These are phyloP conservation scores for Claviceps citrina DNA, from an alignment of 2,329 filamentous ascomycete species.

Conservation along the genomic window DNA sequence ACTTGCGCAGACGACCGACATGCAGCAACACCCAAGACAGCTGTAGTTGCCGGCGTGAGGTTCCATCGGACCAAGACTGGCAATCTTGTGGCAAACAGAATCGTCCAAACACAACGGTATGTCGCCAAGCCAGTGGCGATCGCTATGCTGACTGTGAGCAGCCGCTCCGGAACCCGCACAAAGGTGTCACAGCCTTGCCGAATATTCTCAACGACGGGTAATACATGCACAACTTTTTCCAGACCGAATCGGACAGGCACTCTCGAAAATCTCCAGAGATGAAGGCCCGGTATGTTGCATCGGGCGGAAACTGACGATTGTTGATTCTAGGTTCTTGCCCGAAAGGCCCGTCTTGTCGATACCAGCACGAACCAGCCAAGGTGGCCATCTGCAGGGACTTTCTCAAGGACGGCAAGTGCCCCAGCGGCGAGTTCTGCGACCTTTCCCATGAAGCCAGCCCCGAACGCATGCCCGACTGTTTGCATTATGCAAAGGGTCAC, in stretches of 20 bases:
- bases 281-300: constrained; percentile 21
- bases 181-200: constrained; percentile 64
- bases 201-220: constrained; percentile 54
- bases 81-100: constrained; percentile 65
- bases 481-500: constrained; percentile 79
- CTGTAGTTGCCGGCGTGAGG: constrained; percentile 58
- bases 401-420: constrained; percentile 64
- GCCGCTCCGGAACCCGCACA: constrained; percentile 39
- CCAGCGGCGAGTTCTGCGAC: constrained; percentile 66
- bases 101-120: constrained; percentile 64
- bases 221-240: constrained; percentile 31
- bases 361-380: constrained; percentile 69
- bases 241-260: constrained; percentile 9
- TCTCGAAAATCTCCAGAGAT: constrained; percentile 9
- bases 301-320: constrained; percentile 29
- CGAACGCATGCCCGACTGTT: constrained; percentile 72
- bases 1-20: constrained; percentile 29
- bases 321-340: constrained; percentile 58
- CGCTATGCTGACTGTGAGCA: constrained; percentile 26
- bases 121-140: constrained; percentile 18
- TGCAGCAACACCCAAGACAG: constrained; percentile 55
- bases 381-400: constrained; percentile 84
- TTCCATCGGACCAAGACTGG: constrained; percentile 79
- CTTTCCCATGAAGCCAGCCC: constrained; percentile 75
- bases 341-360: constrained; percentile 66